Evolutionary conservation across 129 eudicot species (phyloP).

Genomic region (Deinandra increscens): DNA sequence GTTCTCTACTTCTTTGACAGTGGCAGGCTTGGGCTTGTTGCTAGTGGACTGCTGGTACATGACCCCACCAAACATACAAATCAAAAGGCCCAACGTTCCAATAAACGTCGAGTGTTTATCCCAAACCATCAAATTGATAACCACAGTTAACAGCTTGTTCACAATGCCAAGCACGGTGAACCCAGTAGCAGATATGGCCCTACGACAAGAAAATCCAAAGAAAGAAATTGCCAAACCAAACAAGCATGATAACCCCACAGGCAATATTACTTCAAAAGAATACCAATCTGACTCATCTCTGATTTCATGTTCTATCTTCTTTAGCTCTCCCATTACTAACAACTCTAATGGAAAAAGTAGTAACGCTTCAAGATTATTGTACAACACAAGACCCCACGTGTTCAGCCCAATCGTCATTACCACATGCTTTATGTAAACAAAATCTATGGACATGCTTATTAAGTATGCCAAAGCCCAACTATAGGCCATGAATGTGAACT

Average conservation of each 20-base stretch:
- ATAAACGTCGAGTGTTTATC: slow-evolving; percentile 81
- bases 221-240: slow-evolving; percentile 96
- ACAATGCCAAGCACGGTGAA: slow-evolving; percentile 98
- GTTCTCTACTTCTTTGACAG: slow-evolving; percentile 36
- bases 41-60: slow-evolving; percentile 91
- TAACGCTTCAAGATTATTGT: slow-evolving; percentile 95
- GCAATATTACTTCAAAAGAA: slow-evolving; percentile 73
- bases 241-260: slow-evolving; percentile 85
- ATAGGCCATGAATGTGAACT: slow-evolving; percentile 87
- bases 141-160: slow-evolving; percentile 90
- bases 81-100: slow-evolving; percentile 92
- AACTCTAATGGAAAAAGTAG: slow-evolving; percentile 87
- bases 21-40: slow-evolving; percentile 49
- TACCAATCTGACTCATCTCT: slow-evolving; percentile 84
- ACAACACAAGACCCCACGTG: slow-evolving; percentile 97
- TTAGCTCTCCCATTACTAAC: slow-evolving; percentile 88
- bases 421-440: slow-evolving; percentile 96
- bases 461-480: slow-evolving; percentile 92
- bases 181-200: slow-evolving; percentile 96
- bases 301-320: slow-evolving; percentile 87
- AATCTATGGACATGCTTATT: slow-evolving; percentile 95
- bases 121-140: slow-evolving; percentile 89
- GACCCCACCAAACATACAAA: slow-evolving; percentile 91
- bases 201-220: slow-evolving; percentile 97
- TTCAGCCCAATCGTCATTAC: slow-evolving; percentile 95